A percentile compares a stretch with the other conserved stretches of the same genome.
phyloP scores from a whole-genome alignment of 768 basidiomycete genomes.

The Lactarius evosmus region DNA sequence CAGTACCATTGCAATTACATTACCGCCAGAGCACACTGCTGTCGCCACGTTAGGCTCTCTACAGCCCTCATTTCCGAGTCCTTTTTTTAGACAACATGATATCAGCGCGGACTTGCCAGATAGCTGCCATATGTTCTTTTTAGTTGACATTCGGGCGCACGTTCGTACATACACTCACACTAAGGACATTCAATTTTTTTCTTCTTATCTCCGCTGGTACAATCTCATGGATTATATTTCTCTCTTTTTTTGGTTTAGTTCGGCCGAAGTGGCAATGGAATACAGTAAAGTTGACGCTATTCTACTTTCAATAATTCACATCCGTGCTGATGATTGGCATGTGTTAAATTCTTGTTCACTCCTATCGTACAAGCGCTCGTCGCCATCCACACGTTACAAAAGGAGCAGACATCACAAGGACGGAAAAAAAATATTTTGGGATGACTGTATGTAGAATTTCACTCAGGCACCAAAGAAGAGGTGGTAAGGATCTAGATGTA shows the following conservation, averaged over 20 bases:
- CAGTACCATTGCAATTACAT: neutral
- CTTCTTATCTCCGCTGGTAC: neutral
- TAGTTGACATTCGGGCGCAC: neutral
- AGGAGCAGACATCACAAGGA: neutral
- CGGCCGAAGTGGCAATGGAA: neutral
- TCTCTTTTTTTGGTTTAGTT: neutral
- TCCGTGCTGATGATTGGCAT: neutral
- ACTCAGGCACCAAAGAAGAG: neutral
- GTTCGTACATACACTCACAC: neutral
- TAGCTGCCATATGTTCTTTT: neutral
- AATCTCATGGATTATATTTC: neutral
- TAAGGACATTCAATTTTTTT: conserved; percentile 1
- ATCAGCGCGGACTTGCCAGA: neutral
- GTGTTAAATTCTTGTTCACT: neutral
- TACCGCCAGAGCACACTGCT: neutral
- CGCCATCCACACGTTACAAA: conserved; percentile 1
- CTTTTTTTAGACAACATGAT: neutral
- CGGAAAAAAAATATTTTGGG: neutral
- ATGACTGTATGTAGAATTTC: neutral
- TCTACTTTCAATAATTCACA: neutral
- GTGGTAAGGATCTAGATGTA: neutral
- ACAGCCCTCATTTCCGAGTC: neutral
- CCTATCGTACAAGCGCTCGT: conserved; percentile 3
- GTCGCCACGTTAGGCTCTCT: neutral
- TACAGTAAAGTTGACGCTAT: neutral